phyloP scores from a whole-genome alignment of 768 basidiomycete species.

The Russula emetica region DNA sequence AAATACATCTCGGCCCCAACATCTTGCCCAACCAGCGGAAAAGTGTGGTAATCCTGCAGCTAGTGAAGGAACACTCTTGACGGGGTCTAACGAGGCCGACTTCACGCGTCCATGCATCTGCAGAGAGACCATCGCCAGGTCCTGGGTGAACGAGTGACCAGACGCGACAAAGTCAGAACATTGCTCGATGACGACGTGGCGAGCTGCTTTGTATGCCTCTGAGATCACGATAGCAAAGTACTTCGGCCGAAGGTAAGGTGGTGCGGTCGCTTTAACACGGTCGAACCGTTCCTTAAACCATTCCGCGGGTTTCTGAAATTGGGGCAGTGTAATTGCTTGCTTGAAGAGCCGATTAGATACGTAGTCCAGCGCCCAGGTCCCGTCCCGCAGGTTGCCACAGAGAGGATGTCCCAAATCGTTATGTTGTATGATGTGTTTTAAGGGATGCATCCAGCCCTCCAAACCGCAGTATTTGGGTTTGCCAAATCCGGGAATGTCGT shows the following conservation, averaged over 20 bases:
- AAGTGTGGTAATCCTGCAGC: conserved; percentile 97
- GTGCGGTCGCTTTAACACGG: conserved; percentile 63
- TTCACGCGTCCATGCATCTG: conserved; percentile 91
- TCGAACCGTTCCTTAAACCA: conserved; percentile 93
- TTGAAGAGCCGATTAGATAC: conserved; percentile 60
- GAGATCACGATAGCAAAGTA: conserved; percentile 92
- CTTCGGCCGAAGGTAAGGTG: conserved; percentile 90
- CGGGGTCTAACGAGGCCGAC: conserved; percentile 84
- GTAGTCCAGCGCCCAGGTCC: conserved; percentile 92
- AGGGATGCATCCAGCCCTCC: conserved; percentile 94
- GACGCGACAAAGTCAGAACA: conserved; percentile 80
- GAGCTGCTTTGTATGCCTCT: conserved; percentile 88
- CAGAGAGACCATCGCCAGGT: conserved; percentile 77
- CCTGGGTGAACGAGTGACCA: conserved; percentile 86
- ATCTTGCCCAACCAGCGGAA: conserved; percentile 86
- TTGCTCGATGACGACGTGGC: conserved; percentile 78
- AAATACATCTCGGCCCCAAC: conserved; percentile 95
- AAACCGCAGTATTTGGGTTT: conserved; percentile 86
- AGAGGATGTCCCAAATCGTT: conserved; percentile 95
- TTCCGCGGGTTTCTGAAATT: conserved; percentile 60
- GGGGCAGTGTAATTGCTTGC: conserved; percentile 60
- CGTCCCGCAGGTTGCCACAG: conserved; percentile 81
- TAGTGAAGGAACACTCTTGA: conserved; percentile 66
- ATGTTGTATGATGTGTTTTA: conserved; percentile 76
- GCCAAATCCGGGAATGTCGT: conserved; percentile 72